Base-by-base conservation (phyloP, 1,284 basidiomycete genomes). In the Pseudomicrostroma phylloplanum region DNA sequence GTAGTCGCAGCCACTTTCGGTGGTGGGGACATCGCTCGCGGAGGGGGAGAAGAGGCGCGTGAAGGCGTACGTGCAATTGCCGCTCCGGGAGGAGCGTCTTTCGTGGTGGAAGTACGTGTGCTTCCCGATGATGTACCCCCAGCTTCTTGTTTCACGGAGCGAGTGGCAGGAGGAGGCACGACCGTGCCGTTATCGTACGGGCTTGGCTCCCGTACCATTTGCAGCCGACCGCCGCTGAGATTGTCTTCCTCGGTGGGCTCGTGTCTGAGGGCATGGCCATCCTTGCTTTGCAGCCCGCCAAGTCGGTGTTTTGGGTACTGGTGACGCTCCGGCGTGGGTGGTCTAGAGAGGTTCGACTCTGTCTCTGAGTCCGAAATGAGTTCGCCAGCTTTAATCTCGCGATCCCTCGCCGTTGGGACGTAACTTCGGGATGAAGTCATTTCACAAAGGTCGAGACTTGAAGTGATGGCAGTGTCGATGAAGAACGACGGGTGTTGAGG, bases 331-430 rank as follows among this genome's bases (percentile, higher is more conserved):
- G 72, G 72, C 12, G 71, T 71, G 12, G 72, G 72, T 12, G 72
- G 72, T 40, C 72, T 64, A 13, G 72, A 74, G 55, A 74, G 64
- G 57, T 72, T 72, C 57, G 71, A 73, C 43, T 74, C 72, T 25
- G 72, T 74, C 51, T 74, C 72, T 57, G 65, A 68, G 55, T 74
- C 72, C 48, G 67, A 68, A 15, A 71, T 61, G 40, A 72, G 55
- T 25, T 73, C 72, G 59, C 67, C 63, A 0, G 72, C 72, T n/a
- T 66, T 65, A 13, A 68, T 61, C 56, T 73, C 72, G 15, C 72
- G 68, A 56, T 73, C 70, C 53, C 58, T 12, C 6, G 48, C 70
- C 65, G 59, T 63, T 56, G 40, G 30, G 30, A 36, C 9, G 30
- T 36, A 36, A 36, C 9, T 36, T 3, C 30, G 30, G n/a, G n/a